Base-by-base conservation (phyloP, 2,329 filamentous ascomycete species). In the Didymella sp. region DNA sequence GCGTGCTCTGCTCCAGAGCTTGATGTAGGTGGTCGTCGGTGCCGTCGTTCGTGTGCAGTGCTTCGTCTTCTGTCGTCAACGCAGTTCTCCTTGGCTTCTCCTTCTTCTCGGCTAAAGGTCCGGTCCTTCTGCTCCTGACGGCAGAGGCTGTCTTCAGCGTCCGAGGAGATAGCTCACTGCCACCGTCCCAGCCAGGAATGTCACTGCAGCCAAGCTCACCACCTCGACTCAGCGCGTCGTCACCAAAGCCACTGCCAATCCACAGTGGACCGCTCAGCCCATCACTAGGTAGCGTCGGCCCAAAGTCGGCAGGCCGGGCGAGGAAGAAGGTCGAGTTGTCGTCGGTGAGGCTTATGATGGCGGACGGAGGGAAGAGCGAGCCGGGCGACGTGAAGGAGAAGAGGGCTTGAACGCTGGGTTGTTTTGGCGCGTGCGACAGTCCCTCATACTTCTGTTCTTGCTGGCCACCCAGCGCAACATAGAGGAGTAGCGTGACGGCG, bases 291-390 rank as follows among this genome's bases (percentile, higher is more conserved):
- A 99, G 80, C 35, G 85, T 79, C 4, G 95, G 92, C 0, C 95
- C 95, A 78, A 98, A 99, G 35, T 92, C 93, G 50, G 95, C 95
- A 58, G 95, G 95, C 45, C 95, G 85, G 40, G 95, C 93, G 52
- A 96, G 84, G 79, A 99, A 99, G 67, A 96, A 96, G 12, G 95
- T 99, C 66, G 92, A 96, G 77, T 99, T 99, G 78, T 99, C 95
- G 77, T 98, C 92, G 71, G 93, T 96, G 60, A 99, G 84, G 76
- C 91, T 96, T 74, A 99, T 97, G 69, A 96, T 90, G 44, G 95
- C 95, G 63, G 95, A 96, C 3, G 93, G 93, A 4, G 94, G 93
- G 74, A 99, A 99, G 21, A 99, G 86, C 19, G 91, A 92, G 62
- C 93, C 91, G 0, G 93, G 81, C 9, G 78, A 77, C n/a, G 78